Evolutionary conservation across 2,329 filamentous ascomycete species (phyloP), one percentile per base, ranked within the genome.

Genomic region (Neofusicoccum cordaticola): DNA sequence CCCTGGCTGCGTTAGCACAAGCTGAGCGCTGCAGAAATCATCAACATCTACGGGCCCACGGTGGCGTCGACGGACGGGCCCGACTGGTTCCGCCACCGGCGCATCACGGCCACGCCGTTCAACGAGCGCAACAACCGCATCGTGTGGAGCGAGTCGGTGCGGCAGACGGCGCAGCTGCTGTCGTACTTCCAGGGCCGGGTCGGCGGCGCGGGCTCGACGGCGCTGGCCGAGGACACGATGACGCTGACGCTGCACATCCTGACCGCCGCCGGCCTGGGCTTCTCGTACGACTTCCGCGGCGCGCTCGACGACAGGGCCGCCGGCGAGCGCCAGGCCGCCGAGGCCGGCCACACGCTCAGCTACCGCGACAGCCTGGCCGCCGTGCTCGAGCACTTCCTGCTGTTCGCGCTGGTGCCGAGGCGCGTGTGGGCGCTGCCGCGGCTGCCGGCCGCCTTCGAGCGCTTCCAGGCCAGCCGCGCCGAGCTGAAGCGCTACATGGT

Each of bases 191-290:
- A 37, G n/a, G 31, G 15, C 9, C 42, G 19, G 2, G 27, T 56
- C 39, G 56, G 56, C 11, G 0, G n/a, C 4, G 7, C 8, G 8
- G 56, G 56, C 1, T 47, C 56, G 15, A 45, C 19, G 3, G 15
- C 41, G 22, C 27, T 60, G 7, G 56, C n/a, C 8, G 69, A 75
- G 6, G 77, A 80, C 57, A 72, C 73, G 2, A 69, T 73, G 27
- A 73, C 74, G 11, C 57, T 79, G 3, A 73, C 77, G 0, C 67
- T 80, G 42, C 75, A 79, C 52, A 73, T 80, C 5, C 71, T 80
- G 27, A 74, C 71, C n/a, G 67, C 73, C 3, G 75, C 74, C 13
- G 78, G 75, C 1, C 78, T 77, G 50, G 75, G 77, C 8, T 71
- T 74, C 4, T 65, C 51, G 5, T 66, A 68, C 13, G 68, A 71